Conservation (phyloP, 768 basidiomycete species). For the Piloderma croceum region DNA sequence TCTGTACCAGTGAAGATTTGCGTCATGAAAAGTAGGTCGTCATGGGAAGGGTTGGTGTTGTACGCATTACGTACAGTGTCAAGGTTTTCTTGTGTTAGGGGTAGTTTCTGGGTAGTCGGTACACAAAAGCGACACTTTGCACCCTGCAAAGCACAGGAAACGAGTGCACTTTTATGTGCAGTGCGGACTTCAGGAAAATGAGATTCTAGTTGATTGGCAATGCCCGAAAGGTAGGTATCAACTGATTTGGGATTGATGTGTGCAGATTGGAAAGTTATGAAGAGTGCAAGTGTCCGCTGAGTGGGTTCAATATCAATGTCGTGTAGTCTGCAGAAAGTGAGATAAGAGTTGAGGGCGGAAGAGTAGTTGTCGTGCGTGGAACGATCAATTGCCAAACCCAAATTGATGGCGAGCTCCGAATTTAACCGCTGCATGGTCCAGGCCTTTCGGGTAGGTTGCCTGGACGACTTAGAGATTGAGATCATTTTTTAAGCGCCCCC, state of each 20-base stretch:
- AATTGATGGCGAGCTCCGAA: slow-evolving; percentile 26
- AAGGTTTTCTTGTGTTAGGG: slow-evolving; percentile 19
- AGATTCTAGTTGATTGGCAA: slow-evolving; percentile 27
- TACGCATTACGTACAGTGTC: neutral
- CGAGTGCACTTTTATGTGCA: slow-evolving; percentile 15
- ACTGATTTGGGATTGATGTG: slow-evolving; percentile 34
- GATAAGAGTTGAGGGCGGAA: slow-evolving; percentile 33
- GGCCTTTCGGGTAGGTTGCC: slow-evolving; percentile 27
- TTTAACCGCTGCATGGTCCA: slow-evolving; percentile 32
- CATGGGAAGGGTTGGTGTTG: slow-evolving; percentile 5
- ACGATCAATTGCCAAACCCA: slow-evolving; percentile 26
- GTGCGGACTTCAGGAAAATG: slow-evolving; percentile 26
- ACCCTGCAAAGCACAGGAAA: slow-evolving; percentile 25
- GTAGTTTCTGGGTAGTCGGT: slow-evolving; percentile 20
- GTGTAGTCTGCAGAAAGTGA: slow-evolving; percentile 29
- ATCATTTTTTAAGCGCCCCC: slow-evolving; percentile 22
- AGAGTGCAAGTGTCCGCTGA: slow-evolving; percentile 32
- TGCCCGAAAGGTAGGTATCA: slow-evolving; percentile 32
- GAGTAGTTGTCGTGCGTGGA: slow-evolving; percentile 22
- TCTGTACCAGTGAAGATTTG: slow-evolving; percentile 17
- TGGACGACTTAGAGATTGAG: slow-evolving; percentile 9
- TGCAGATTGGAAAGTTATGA: slow-evolving; percentile 27
- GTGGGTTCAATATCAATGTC: slow-evolving; percentile 31
- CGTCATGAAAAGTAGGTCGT: slow-evolving; percentile 17
- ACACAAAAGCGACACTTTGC: slow-evolving; percentile 17